Conservation (phyloP, 257 asterid species). For the Avicennia marina region DNA sequence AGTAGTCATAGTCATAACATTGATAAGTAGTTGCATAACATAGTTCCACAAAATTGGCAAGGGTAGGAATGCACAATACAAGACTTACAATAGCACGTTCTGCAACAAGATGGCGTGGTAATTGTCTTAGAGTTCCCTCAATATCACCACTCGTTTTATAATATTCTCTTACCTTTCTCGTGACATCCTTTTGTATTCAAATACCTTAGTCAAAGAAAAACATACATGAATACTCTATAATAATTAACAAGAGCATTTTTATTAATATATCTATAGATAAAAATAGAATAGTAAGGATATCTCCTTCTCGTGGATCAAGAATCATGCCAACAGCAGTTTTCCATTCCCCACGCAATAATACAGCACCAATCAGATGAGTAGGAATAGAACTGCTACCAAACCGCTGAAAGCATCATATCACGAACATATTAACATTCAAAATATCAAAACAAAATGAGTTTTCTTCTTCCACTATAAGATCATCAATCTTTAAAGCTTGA, state of each 20-base stretch:
- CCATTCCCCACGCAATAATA: slow-evolving; percentile 93
- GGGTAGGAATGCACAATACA: not conserved
- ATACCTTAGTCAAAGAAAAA: slow-evolving; percentile 47
- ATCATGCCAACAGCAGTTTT: slow-evolving; percentile 70
- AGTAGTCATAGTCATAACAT: not conserved
- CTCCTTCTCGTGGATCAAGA: slow-evolving; percentile 98
- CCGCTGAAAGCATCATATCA: slow-evolving; percentile 49
- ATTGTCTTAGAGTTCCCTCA: slow-evolving; percentile 81
- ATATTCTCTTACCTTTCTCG: slow-evolving; percentile 59
- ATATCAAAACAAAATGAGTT: not conserved
- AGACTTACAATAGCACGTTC: slow-evolving; percentile 84
- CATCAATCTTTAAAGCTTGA: slow-evolving; percentile 7
- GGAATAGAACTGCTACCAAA: slow-evolving; percentile 95
- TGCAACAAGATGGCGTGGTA: slow-evolving; percentile 85
- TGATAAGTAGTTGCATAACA: too few relatives aligned
- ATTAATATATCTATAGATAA: too few relatives aligned
- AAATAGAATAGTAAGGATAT: slow-evolving; percentile 61
- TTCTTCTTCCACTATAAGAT: slow-evolving; percentile 8
- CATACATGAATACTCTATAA: slow-evolving; percentile 3
- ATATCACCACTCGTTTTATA: slow-evolving; percentile 75
- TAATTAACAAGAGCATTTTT: too few relatives aligned
- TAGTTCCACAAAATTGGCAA: not conserved
- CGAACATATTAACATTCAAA: slow-evolving; percentile 1
- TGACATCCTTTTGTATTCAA: slow-evolving; percentile 67
- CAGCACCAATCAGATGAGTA: slow-evolving; percentile 89